Percentiles rank a stretch among this genome's conserved stretches.
Evolutionary conservation across 2,329 filamentous ascomycete species (phyloP).

Genomic region (Myotisia sp.): DNA sequence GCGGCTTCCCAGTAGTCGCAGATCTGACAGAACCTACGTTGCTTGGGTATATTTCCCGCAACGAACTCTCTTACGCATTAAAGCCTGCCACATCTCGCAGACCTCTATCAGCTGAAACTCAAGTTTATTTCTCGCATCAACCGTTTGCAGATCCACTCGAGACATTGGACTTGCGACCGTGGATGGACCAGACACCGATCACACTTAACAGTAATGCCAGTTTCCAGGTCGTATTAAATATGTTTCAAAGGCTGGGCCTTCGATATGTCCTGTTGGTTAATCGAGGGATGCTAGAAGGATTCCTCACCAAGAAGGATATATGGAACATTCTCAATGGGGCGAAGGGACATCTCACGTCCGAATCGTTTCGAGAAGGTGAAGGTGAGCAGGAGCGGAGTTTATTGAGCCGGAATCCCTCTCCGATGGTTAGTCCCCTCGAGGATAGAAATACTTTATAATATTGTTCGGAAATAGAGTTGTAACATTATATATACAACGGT

Average conservation of each 20-base stretch:
- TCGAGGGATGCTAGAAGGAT: slow-evolving; percentile 62
- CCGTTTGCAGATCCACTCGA: slow-evolving; percentile 62
- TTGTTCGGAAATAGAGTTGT: too few species aligned
- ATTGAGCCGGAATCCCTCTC: slow-evolving; percentile 20
- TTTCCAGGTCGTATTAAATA: slow-evolving; percentile 72
- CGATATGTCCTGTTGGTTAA: slow-evolving; percentile 82
- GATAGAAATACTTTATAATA: slow-evolving; percentile 3
- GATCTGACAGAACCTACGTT: slow-evolving; percentile 64
- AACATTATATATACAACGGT: too few species aligned
- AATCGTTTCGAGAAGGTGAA: slow-evolving; percentile 16
- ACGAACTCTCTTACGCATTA: slow-evolving; percentile 73
- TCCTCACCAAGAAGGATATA: slow-evolving; percentile 94
- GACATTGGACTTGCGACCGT: slow-evolving; percentile 77
- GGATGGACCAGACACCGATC: slow-evolving; percentile 98
- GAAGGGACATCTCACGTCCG: slow-evolving; percentile 36
- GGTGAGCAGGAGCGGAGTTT: slow-evolving; percentile 25
- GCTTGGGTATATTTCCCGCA: slow-evolving; percentile 85
- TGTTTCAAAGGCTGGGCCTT: slow-evolving; percentile 89
- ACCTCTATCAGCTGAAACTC: slow-evolving; percentile 51
- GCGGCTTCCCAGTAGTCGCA: slow-evolving; percentile 81
- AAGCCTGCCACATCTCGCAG: slow-evolving; percentile 41
- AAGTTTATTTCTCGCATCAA: slow-evolving; percentile 73
- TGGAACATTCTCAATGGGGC: slow-evolving; percentile 82
- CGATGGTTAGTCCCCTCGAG: not conserved
- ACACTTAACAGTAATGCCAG: slow-evolving; percentile 64